phyloP scores from a whole-genome alignment of 306 rosid species.

The Malus orientalis region DNA sequence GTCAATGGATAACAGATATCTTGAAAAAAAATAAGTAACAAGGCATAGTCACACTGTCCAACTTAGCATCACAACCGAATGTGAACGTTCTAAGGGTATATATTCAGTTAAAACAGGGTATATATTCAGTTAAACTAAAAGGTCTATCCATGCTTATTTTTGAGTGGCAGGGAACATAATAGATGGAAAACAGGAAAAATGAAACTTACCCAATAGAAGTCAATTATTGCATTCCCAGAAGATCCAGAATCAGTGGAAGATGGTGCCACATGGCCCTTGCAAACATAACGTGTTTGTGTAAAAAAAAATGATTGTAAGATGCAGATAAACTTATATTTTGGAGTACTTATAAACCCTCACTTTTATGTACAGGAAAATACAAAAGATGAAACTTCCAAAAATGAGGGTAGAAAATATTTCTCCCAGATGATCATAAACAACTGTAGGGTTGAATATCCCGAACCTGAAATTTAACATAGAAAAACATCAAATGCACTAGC shows the following conservation, averaged over 20 bases:
- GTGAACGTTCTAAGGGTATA: neutral
- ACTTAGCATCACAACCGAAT: neutral
- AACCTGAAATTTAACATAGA: conserved; percentile 52
- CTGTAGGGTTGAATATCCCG: conserved; percentile 76
- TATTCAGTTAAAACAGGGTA: neutral
- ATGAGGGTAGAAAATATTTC: conserved; percentile 86
- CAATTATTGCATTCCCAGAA: conserved; percentile 72
- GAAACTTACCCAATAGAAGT: conserved; percentile 85
- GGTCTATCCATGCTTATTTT: neutral
- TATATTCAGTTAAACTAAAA: neutral
- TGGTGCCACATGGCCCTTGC: conserved; percentile 82
- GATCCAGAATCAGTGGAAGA: conserved; percentile 95
- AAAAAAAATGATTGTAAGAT: conserved; percentile 12
- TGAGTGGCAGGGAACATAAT: neutral
- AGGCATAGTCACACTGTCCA: neutral
- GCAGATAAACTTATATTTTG: neutral
- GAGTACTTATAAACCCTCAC: conserved; percentile 34
- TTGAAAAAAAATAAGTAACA: neutral
- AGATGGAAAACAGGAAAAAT: conserved; percentile 1
- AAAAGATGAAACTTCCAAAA: conserved; percentile 82
- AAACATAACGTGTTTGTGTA: conserved; percentile 15
- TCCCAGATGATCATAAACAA: conserved; percentile 89
- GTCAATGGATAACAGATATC: neutral
- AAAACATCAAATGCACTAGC: conserved; percentile 5
- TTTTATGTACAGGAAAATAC: conserved; percentile 77